Evolutionary conservation across 257 asterid species (phyloP), one percentile per base, ranked within the genome.

Genomic region (Lycium barbarum): DNA sequence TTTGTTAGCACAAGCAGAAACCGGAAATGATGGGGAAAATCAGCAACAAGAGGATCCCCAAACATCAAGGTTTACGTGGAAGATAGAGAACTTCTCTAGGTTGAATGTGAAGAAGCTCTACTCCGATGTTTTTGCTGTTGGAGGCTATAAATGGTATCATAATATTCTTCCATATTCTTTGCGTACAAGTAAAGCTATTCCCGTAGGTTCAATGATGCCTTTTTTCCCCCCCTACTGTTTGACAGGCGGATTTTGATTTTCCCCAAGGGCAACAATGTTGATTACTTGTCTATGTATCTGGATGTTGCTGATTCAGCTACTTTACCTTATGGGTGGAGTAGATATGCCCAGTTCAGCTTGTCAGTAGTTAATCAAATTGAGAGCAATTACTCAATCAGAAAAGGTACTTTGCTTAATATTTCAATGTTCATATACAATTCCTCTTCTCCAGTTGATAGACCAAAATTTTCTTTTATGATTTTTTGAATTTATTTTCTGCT

Each of bases 181-280:
- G 79, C 12, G 9, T 51, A 40, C 54, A 51, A 26, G 22, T 54
- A 79, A 53, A 49, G 33, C 17, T 57, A 54, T 80, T 22, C 5
- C 49, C 67, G 2, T 61, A 57, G 65, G 66, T 54, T 51, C 26
- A 17, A 35, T 33, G 45, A 35, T 57, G 63, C 11, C 4, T 65
- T 36, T 85, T 66, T 79, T 38, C 55, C 57, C 66, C 80, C 57
- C 61, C 76, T 80, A 80, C 43, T 68, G 71, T 84, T 76, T 86
- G 54, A 62, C 89, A 92, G 95, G 95, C 88, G 93, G 90, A 84
- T 92, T 87, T 90, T 92, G 61, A 84, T 89, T 58, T 89, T 88
- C 83, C 91, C 91, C 3, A 86, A 85, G 86, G 95, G 92, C 80
- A 90, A 92, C 88, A 86, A 86, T 74, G 83, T 83, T 65, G 90